phyloP scores from a whole-genome alignment of 2,329 filamentous ascomycete species.

The Trematosphaeria pertusa region DNA sequence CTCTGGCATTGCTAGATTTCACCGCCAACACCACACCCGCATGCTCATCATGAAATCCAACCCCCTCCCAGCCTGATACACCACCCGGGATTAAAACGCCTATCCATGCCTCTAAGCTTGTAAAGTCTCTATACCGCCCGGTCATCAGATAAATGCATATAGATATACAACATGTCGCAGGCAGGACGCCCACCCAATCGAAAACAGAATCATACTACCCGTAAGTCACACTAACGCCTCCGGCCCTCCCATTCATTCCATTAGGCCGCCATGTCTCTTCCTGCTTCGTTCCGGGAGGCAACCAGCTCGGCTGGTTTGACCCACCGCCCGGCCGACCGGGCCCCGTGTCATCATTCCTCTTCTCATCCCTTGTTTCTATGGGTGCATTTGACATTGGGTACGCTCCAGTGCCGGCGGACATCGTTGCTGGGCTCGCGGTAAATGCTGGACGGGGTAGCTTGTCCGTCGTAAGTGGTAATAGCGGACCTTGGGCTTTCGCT shows the following conservation, averaged over 20 bases:
- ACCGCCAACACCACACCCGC: too few species aligned
- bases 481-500: conserved; percentile 66
- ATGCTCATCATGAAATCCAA: too few species aligned
- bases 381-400: conserved; percentile 31
- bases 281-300: conserved; percentile 81
- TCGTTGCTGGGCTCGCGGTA: conserved; percentile 51
- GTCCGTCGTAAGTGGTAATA: conserved; percentile 69
- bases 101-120: conserved; percentile 7
- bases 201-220: conserved; percentile 13
- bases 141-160: conserved; percentile 1
- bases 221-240: conserved; percentile 35
- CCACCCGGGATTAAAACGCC: too few species aligned
- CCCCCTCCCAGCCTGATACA: too few species aligned
- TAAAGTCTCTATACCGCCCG: conserved; percentile 4
- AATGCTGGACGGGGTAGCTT: conserved; percentile 30
- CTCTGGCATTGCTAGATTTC: too few species aligned
- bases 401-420: conserved; percentile 42
- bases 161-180: conserved; percentile 5
- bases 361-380: conserved; percentile 54
- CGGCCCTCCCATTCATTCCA: conserved; percentile 28
- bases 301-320: conserved; percentile 62
- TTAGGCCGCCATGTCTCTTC: conserved; percentile 76
- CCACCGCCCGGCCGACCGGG: conserved; percentile 48
- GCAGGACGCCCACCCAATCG: too few species aligned
- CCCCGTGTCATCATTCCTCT: conserved; percentile 64